Evolutionary conservation across 2,329 filamentous ascomycete species (phyloP).

Genomic region (Fusarium torreyae): DNA sequence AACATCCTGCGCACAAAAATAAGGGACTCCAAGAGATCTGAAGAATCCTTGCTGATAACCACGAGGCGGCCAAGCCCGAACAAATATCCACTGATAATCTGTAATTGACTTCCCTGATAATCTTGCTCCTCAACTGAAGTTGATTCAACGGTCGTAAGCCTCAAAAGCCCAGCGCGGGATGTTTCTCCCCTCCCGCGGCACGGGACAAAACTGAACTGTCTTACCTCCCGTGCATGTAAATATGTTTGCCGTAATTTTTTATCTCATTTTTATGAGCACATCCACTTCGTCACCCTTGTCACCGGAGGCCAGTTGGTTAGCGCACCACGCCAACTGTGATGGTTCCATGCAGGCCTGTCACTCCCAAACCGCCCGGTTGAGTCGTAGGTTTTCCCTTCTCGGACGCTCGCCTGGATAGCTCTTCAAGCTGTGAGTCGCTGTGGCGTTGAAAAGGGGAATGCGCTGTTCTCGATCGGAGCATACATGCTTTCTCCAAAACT

Average conservation of each 20-base stretch:
- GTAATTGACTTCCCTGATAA: background rate
- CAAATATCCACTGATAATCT: background rate
- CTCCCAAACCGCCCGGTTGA: slow-evolving; percentile 19
- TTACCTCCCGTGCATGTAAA: slow-evolving; percentile 1
- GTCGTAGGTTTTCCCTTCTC: slow-evolving; percentile 5
- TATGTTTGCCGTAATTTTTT: slow-evolving; percentile 11
- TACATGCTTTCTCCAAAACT: background rate
- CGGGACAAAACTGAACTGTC: slow-evolving; percentile 17
- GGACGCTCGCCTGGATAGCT: slow-evolving; percentile 1
- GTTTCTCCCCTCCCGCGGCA: slow-evolving; percentile 22
- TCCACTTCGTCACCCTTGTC: slow-evolving; percentile 27
- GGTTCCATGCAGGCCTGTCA: slow-evolving; percentile 34
- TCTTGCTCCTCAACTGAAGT: slow-evolving; percentile 28
- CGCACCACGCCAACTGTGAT: slow-evolving; percentile 32
- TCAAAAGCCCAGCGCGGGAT: slow-evolving; percentile 3
- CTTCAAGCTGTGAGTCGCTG: background rate
- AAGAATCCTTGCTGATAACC: slow-evolving; percentile 19
- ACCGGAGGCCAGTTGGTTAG: slow-evolving; percentile 30
- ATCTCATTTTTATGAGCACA: background rate
- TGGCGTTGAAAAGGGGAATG: slow-evolving; percentile 5
- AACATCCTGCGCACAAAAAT: slow-evolving; percentile 8
- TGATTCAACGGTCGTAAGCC: slow-evolving; percentile 26
- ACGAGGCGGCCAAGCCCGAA: slow-evolving; percentile 5
- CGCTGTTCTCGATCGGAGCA: background rate
- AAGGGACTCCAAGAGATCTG: slow-evolving; percentile 8